Conservation (phyloP, 306 rosid genomes). For the Trifolium subterraneum region DNA sequence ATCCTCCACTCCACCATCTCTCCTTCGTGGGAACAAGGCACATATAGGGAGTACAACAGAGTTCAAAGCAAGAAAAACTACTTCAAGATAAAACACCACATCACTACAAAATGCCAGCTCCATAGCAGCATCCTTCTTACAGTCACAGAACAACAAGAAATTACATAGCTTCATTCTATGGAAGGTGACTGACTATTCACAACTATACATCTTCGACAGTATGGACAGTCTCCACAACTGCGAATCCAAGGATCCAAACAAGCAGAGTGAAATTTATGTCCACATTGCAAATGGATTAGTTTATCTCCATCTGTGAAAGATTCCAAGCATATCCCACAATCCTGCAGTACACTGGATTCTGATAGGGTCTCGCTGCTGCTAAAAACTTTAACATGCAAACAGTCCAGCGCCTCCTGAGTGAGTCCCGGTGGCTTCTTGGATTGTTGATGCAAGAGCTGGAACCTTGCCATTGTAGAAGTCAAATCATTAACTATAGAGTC, state of each 20-base stretch:
- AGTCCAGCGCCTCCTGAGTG: conserved; percentile 64
- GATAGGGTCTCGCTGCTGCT: conserved; percentile 40
- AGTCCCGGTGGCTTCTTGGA: conserved; percentile 78
- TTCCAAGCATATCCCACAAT: conserved; percentile 92
- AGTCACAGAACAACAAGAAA: conserved; percentile 15
- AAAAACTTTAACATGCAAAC: conserved; percentile 61
- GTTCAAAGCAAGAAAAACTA: conserved; percentile 2
- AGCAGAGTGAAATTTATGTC: conserved; percentile 71
- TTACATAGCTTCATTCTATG: conserved; percentile 1
- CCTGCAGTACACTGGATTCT: conserved; percentile 49
- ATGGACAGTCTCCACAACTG: conserved; percentile 81
- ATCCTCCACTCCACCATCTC: neutral
- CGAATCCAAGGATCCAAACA: conserved; percentile 89
- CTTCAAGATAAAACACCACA: neutral
- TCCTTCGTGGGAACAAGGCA: neutral
- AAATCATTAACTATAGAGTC: conserved; percentile 44
- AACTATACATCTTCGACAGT: conserved; percentile 68
- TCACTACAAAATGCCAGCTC: conserved; percentile 36
- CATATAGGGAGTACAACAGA: neutral
- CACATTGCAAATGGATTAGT: conserved; percentile 72
- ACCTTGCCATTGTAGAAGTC: conserved; percentile 60
- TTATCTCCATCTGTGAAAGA: conserved; percentile 65
- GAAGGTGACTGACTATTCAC: conserved; percentile 37
- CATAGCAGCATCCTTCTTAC: conserved; percentile 34
- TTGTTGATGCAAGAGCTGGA: conserved; percentile 49